Evolutionary conservation across 257 asterid genomes (phyloP).

Genomic region (Echites panduratus): DNA sequence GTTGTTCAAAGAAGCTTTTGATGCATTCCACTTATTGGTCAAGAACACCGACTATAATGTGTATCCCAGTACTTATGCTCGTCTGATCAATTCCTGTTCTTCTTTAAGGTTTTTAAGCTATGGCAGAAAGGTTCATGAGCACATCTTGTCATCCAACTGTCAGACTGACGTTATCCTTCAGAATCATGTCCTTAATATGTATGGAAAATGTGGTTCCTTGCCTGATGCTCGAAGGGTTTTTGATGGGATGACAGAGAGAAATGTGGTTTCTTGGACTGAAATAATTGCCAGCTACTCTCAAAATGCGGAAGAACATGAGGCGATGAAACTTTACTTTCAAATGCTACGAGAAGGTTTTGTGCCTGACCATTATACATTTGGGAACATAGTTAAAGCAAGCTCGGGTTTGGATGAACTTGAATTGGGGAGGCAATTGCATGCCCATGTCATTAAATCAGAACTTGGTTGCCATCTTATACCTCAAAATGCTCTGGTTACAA

Average conservation of each 20-base stretch:
- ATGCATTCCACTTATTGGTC: conserved; percentile 37
- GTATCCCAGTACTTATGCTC: conserved; percentile 47
- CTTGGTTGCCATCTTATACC: conserved; percentile 49
- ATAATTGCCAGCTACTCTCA: conserved; percentile 61
- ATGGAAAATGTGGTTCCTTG: conserved; percentile 64
- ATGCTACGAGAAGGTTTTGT: conserved; percentile 43
- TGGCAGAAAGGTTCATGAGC: conserved; percentile 48
- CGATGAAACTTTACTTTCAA: conserved; percentile 40
- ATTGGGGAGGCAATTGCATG: conserved; percentile 57
- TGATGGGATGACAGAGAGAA: conserved; percentile 54
- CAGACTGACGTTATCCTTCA: conserved; percentile 53
- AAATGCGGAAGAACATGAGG: conserved; percentile 45
- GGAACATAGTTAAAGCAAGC: conserved; percentile 58
- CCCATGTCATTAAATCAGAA: conserved; percentile 53
- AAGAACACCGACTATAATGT: conserved; percentile 26
- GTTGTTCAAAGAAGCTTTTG: conserved; percentile 44
- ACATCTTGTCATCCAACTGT: conserved; percentile 34
- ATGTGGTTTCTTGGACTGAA: conserved; percentile 70
- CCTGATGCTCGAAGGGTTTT: conserved; percentile 55
- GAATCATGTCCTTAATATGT: conserved; percentile 69
- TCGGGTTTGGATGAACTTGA: conserved; percentile 31
- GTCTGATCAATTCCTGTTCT: conserved; percentile 51
- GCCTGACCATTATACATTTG: conserved; percentile 68
- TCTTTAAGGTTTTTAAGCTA: conserved; percentile 43
- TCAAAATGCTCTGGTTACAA: conserved; percentile 65